These are phyloP conservation scores for Stipa capillata DNA, from an alignment of 176 grass and related monocot genomes.

Conservation along the genomic window DNA sequence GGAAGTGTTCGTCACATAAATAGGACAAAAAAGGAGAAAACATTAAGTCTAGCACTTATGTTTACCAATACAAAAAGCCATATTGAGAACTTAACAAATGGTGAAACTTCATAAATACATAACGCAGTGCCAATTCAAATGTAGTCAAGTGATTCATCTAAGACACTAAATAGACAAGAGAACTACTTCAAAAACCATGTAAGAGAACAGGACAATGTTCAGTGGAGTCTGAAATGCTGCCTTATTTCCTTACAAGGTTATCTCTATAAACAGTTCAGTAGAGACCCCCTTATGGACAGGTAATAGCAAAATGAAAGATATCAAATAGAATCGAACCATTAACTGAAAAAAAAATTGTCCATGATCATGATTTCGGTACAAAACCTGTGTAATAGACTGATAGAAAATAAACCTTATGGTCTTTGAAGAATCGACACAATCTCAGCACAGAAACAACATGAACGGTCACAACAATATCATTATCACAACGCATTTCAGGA, in stretches of 20 bases:
- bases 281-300: background rate
- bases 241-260: background rate
- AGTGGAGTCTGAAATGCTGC: background rate
- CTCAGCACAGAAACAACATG: background rate
- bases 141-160: background rate
- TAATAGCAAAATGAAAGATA: background rate
- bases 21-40: background rate
- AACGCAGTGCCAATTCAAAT: background rate
- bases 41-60: background rate
- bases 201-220: background rate
- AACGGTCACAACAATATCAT: constrained; percentile 4
- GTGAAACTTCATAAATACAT: too few species aligned
- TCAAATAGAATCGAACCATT: background rate
- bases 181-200: background rate
- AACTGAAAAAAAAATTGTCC: background rate
- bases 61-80: background rate
- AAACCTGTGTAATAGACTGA: background rate
- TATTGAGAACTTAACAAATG: constrained; percentile 4
- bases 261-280: too few species aligned
- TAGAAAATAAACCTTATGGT: too few species aligned
- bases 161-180: background rate
- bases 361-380: constrained; percentile 4
- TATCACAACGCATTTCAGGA: background rate
- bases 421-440: background rate
- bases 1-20: constrained; percentile 10